These are phyloP conservation scores for Chrysopogon serrulatus DNA, from an alignment of 176 grass and related monocot species.

Conservation along the genomic window DNA sequence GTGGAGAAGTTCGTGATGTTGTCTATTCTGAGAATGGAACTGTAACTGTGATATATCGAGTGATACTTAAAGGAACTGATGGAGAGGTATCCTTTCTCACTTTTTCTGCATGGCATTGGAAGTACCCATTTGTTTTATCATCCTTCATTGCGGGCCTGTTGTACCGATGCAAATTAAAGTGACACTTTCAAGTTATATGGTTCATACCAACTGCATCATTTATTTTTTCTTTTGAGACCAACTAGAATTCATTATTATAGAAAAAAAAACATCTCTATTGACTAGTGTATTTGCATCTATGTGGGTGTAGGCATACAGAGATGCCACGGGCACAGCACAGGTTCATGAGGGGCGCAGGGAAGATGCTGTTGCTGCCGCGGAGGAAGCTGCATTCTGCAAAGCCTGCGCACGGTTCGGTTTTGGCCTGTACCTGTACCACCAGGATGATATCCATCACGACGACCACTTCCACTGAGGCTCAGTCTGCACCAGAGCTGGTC, in stretches of 20 bases:
- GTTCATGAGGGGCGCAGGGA: conserved; percentile 52
- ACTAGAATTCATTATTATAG: not conserved
- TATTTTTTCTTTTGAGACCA: not conserved
- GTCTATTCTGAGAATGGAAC: conserved; percentile 63
- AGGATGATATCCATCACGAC: conserved; percentile 39
- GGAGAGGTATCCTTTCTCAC: conserved; percentile 63
- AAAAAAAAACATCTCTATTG: not conserved
- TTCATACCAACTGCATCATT: not conserved
- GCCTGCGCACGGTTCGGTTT: conserved; percentile 88
- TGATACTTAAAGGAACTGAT: conserved; percentile 80
- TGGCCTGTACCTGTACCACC: conserved; percentile 81
- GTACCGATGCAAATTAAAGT: not conserved
- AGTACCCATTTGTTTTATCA: not conserved
- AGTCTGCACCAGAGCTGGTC: not conserved
- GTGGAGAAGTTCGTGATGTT: conserved; percentile 87
- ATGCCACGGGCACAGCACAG: conserved; percentile 63
- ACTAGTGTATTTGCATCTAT: not conserved
- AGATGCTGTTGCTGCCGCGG: conserved; percentile 62
- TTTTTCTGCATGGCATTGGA: not conserved
- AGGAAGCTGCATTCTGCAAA: conserved; percentile 86
- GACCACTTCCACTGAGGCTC: not conserved
- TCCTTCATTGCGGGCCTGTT: not conserved
- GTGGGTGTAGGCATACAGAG: conserved; percentile 63
- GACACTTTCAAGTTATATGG: not conserved
- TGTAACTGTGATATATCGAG: conserved; percentile 86